Evolutionary conservation across 768 basidiomycete species (phyloP).

Genomic region (Termitomyces sp.): DNA sequence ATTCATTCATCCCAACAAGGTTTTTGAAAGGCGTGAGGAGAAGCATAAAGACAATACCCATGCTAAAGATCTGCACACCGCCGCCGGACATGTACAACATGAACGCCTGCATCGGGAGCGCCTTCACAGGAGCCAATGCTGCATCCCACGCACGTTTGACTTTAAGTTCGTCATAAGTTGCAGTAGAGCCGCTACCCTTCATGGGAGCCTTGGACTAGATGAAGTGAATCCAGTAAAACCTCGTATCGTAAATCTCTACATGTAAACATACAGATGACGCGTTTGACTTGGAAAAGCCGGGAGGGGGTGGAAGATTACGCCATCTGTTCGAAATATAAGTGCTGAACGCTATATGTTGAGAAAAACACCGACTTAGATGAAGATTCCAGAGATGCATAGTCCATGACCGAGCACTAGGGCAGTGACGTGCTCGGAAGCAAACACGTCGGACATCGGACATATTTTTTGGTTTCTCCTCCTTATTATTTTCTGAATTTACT

Average conservation of each 20-base stretch:
- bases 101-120: slow-evolving; percentile 94
- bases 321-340: slow-evolving; percentile 37
- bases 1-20: slow-evolving; percentile 69
- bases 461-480: neutral
- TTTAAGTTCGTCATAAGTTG: slow-evolving; percentile 65
- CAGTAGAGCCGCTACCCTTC: slow-evolving; percentile 31
- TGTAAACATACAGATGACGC: slow-evolving; percentile 29
- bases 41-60: slow-evolving; percentile 94
- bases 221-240: neutral
- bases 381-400: slow-evolving; percentile 39
- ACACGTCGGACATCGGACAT: slow-evolving; percentile 12
- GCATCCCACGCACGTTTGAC: slow-evolving; percentile 84
- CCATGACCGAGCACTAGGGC: slow-evolving; percentile 18
- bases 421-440: slow-evolving; percentile 3
- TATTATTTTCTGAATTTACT: neutral
- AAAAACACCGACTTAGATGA: slow-evolving; percentile 30
- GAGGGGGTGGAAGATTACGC: slow-evolving; percentile 62
- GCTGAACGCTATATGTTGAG: neutral
- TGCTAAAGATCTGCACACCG: slow-evolving; percentile 94
- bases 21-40: slow-evolving; percentile 86
- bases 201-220: slow-evolving; percentile 39
- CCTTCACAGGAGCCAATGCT: slow-evolving; percentile 82
- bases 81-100: slow-evolving; percentile 99
- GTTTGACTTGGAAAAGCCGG: slow-evolving; percentile 56
- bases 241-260: neutral